Evolutionary conservation across 345 rosid genomes (phyloP).

Genomic region (Linum tenue): DNA sequence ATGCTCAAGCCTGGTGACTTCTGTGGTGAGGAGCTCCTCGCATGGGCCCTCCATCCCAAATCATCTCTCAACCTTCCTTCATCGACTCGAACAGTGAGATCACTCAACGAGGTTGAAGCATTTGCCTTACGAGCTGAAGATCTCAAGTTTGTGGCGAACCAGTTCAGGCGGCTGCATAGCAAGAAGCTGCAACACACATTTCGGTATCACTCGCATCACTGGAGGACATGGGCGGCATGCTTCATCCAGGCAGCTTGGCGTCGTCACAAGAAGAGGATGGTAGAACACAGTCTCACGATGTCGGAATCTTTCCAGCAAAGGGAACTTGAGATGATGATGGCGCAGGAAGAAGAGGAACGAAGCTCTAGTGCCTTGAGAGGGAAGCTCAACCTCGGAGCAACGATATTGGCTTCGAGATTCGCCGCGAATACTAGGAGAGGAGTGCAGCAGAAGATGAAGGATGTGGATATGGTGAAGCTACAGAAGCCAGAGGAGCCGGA

Average conservation of each 20-base stretch:
- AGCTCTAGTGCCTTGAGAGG: constrained; percentile 21
- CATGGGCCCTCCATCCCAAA: constrained; percentile 59
- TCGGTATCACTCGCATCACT: constrained; percentile 52
- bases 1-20: constrained; percentile 50
- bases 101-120: constrained; percentile 55
- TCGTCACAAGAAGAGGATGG: constrained; percentile 37
- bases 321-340: neutral
- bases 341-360: constrained; percentile 17
- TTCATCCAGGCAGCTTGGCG: constrained; percentile 56
- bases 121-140: constrained; percentile 55
- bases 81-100: constrained; percentile 51
- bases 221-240: constrained; percentile 72
- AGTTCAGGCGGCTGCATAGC: constrained; percentile 55
- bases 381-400: constrained; percentile 57
- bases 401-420: constrained; percentile 67
- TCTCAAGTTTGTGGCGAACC: constrained; percentile 57
- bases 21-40: constrained; percentile 61
- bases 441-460: constrained; percentile 50
- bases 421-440: constrained; percentile 83
- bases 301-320: constrained; percentile 30
- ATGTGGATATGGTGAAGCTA: constrained; percentile 54
- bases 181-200: constrained; percentile 55
- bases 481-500: constrained; percentile 86
- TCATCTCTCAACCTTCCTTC: constrained; percentile 44
- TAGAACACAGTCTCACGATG: constrained; percentile 31